Evolutionary conservation across 768 basidiomycete genomes (phyloP), one percentile per base, ranked within the genome.

Genomic region (Hygrophoropsis aurantiaca): DNA sequence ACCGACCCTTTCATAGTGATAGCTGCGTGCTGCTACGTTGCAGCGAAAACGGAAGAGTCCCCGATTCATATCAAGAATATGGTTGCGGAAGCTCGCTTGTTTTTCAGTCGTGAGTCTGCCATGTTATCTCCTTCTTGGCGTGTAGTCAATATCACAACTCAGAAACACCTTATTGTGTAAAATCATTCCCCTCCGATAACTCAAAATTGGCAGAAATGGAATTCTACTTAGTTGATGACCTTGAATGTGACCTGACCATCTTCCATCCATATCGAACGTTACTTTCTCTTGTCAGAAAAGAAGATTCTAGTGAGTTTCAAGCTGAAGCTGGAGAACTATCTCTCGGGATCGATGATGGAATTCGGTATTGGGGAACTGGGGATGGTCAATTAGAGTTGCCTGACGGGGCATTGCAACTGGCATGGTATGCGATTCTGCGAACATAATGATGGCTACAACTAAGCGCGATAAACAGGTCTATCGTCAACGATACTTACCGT

Each of bases 121-220:
- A n/a, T 32, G 3, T 16, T 10, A n/a, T 30, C 5, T 18, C 2
- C 15, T 4, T 21, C 15, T 15, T n/a, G n/a, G n/a, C n/a, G n/a
- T n/a, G 15, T 24, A 36, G 24, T 5, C 16, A 19, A 38, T 23
- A n/a, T n/a, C n/a, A n/a, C n/a, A n/a, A n/a, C n/a, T n/a, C 42
- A 83, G 80, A 77, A 44, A 81, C 84, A 44, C 83, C 81, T 16
- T 89, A 90, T 58, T 80, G 77, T 4, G 73, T 87, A 61, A 86
- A 88, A 60, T 68, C 78, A n/a, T 95, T 97, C 60, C 82, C 89
- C 0, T 79, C 87, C 0, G 94, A 97, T 61, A 88, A 94, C 58
- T 80, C 87, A 10, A 94, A 92, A 60, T 74, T 99, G 11, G 97
- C 94, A 3, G 97, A 99, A 65, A 97, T 97, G 94, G 95, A 98